Base-by-base conservation (phyloP, 176 grass and related monocot genomes). In the Coix lacrymajobi region DNA sequence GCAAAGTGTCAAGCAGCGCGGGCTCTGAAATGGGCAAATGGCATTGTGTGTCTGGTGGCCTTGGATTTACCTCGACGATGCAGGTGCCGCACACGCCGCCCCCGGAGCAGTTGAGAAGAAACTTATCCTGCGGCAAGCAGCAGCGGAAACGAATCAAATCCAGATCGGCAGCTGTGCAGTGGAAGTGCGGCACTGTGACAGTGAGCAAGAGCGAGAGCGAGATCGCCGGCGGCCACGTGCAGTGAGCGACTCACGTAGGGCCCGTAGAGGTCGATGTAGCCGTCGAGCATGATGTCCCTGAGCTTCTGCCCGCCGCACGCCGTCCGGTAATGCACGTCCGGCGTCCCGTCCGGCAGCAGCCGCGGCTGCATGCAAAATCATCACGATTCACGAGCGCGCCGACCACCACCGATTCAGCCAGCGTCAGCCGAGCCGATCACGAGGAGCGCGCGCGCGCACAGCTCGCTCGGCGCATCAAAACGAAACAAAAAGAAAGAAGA, bases 271-370 rank as follows among this genome's bases (percentile, higher is more conserved):
- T 98, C 92, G 80, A 98, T 95, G 77, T 88, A 69, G 4, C 33
- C 45, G 9, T 95, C 73, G 37, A 98, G 79, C 92, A 98, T 98
- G 84, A 98, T 90, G 76, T 98, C 92, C 83, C 96, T 88, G 71
- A 98, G 89, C 83, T 93, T 98, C 89, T 93, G 89, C 38, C 92
- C 92, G 62, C 96, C 92, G 83, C 87, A 31, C 62, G 96, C 90
- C 71, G 90, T 84, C 75, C 96, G 70, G 74, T 93, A 98, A 41
- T 92, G 92, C 43, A 98, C 85, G 87, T 98, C 96, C 62, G 90
- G 90, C 82, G 92, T 87, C 61, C 96, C 91, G 74, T 98, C 96
- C 36, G 96, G 96, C 69, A 98, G 79, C 81, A 98, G 34, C 69
- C 85, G 79, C 25, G 96, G 83, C 96, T 95, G 83, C 78, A n/a